Evolutionary conservation across 2,329 filamentous ascomycete genomes (phyloP), one percentile per base, ranked within the genome.

Genomic region (Sporothrix pseudoabietina): DNA sequence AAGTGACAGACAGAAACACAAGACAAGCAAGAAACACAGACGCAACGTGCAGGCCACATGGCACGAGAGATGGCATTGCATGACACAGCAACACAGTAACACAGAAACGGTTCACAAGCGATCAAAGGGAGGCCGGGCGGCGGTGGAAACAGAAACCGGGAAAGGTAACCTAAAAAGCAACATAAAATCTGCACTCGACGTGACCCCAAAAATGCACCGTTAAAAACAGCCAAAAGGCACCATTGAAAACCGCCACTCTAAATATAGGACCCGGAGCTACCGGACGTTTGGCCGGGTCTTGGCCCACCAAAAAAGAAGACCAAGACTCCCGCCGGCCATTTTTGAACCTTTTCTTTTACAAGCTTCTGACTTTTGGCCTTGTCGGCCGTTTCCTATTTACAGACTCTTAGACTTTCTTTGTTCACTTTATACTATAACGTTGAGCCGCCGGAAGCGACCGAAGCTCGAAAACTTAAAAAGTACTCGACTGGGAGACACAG

Each of bases 201-300:
- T 26, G 26, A 26, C 26, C 26, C 22, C 9, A 55, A 55, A 55
- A 8, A 19, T 19, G 26, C 26, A 59, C 30, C 16, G n/a, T 26
- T 26, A 19, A 30, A 22, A 30, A 26, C 6, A 2, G 9, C 9
- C 9, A 12, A 55, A 30, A 35, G 44, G 44, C 44, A 16, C 57
- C 35, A 63, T 30, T 3, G 54, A 52, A 69, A 41, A 14, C 66
- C 66, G 66, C 66, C 66, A 69, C 66, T 69, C 66, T 69, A 69
- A 69, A 69, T 69, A 69, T 69, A 69, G 66, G 26, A 47, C 35
- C 44, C 44, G 44, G 44, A 35, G 12, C 63, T 65, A 44, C 59
- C 59, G 39, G n/a, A 16, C 32, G 8, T 35, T 44, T 35, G 59
- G 59, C 35, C 59, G 35, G 41, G 1, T 65, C 35, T 65, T 44